Evolutionary conservation across 73 alveolate species (phyloP).

Genomic region (Durusdinium trenchii): DNA sequence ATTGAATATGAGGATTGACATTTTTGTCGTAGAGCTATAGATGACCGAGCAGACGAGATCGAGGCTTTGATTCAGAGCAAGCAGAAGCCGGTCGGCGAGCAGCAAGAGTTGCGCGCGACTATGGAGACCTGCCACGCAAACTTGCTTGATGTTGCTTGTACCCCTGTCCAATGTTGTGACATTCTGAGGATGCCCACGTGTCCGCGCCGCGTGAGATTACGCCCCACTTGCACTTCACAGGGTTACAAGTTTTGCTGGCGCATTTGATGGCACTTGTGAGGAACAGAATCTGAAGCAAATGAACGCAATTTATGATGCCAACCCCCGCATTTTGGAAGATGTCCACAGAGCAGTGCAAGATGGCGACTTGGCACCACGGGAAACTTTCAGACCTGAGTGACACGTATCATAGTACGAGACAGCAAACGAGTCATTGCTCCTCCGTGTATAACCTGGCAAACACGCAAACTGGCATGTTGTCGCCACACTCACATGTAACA

Average conservation of each 20-base stretch:
- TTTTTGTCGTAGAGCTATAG: not conserved
- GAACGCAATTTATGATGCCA: slow-evolving; percentile 86
- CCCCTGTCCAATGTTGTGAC: too few species aligned
- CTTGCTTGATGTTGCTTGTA: not conserved
- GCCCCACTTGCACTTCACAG: not conserved
- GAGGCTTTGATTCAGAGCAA: slow-evolving; percentile 83
- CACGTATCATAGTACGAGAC: not conserved
- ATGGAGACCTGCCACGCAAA: slow-evolving; percentile 15
- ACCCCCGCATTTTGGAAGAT: slow-evolving; percentile 74
- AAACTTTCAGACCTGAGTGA: not conserved
- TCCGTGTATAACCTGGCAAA: too few species aligned
- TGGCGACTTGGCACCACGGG: not conserved
- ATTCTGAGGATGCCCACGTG: not conserved
- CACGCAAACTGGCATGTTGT: too few species aligned
- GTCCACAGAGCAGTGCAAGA: slow-evolving; percentile 85
- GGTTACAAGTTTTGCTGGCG: not conserved
- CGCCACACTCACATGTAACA: too few species aligned
- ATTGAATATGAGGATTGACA: not conserved
- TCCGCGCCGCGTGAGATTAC: not conserved
- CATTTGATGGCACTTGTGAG: not conserved
- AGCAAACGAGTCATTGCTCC: not conserved
- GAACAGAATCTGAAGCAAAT: slow-evolving; percentile 75
- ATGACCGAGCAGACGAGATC: not conserved
- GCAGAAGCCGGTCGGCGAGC: slow-evolving; percentile 61
- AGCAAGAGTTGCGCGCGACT: slow-evolving; percentile 72